phyloP scores from a whole-genome alignment of 768 basidiomycete genomes.

The Astraeus odoratus region DNA sequence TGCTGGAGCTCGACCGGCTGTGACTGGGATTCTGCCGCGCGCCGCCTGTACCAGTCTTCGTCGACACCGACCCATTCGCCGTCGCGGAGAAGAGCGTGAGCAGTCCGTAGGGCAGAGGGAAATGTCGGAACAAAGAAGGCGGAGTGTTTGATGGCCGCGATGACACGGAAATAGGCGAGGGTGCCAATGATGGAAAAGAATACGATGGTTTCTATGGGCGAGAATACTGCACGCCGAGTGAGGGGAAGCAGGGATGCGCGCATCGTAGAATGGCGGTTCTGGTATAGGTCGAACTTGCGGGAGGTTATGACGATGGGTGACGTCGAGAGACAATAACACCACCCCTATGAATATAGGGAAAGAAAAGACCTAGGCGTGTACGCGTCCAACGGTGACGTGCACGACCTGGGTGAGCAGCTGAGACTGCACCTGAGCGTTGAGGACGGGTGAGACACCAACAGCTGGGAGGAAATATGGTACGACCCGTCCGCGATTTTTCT shows the following conservation, averaged over 20 bases:
- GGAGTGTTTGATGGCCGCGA: constrained; percentile 85
- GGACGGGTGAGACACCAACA: no score
- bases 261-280: constrained; percentile 29
- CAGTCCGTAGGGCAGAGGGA: constrained; percentile 43
- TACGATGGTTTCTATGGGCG: constrained; percentile 86
- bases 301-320: not conserved
- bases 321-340: not conserved
- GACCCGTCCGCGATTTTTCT: no score
- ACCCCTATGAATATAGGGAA: no score
- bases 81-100: constrained; percentile 47
- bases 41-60: constrained; percentile 44
- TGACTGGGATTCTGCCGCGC: constrained; percentile 21
- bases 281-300: not conserved
- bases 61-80: constrained; percentile 59
- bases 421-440: no score
- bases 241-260: constrained; percentile 60
- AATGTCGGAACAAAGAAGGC: constrained; percentile 61
- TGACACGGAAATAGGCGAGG: constrained; percentile 90
- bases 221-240: constrained; percentile 65
- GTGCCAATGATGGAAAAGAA: constrained; percentile 85
- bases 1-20: constrained; percentile 66
- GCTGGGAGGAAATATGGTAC: no score
- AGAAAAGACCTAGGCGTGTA: no score
- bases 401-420: no score
- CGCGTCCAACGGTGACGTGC: no score